Percentiles rank a stretch among this genome's conserved stretches.
Conservation (phyloP, 768 basidiomycete genomes). For the Mycena epipterygia region DNA sequence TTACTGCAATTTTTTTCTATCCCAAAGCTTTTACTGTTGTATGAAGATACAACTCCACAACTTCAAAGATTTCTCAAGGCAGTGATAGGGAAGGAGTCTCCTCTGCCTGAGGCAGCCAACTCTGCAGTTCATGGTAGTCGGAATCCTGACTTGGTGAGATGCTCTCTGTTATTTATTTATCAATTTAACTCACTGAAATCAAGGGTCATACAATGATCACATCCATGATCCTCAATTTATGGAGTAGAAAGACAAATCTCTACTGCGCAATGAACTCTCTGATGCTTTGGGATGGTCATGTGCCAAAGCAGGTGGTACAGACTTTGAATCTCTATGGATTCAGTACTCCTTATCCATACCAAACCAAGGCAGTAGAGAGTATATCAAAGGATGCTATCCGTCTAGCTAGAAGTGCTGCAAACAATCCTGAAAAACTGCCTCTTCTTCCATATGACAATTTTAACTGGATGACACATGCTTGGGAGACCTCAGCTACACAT, state of each 20-base stretch:
- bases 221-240: constrained; percentile 26
- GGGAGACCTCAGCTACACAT: constrained; percentile 34
- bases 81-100: background rate
- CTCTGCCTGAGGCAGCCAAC: background rate
- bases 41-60: background rate
- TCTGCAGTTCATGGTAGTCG: background rate
- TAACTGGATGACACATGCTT: constrained; percentile 38
- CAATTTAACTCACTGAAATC: background rate
- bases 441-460: constrained; percentile 43
- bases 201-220: constrained; percentile 27
- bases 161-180: background rate
- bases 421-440: constrained; percentile 34
- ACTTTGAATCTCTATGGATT: constrained; percentile 36
- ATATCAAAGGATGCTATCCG: constrained; percentile 23
- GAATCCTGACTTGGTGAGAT: background rate
- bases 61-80: background rate
- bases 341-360: constrained; percentile 27
- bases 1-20: background rate
- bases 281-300: constrained; percentile 35
- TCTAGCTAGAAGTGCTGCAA: constrained; percentile 23
- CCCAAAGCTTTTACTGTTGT: background rate
- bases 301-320: constrained; percentile 33
- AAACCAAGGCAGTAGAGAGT: constrained; percentile 19
- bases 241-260: constrained; percentile 19
- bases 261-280: constrained; percentile 32